These are phyloP conservation scores for Marasmius fiardii DNA, from an alignment of 1,284 basidiomycete species.

Conservation along the genomic window DNA sequence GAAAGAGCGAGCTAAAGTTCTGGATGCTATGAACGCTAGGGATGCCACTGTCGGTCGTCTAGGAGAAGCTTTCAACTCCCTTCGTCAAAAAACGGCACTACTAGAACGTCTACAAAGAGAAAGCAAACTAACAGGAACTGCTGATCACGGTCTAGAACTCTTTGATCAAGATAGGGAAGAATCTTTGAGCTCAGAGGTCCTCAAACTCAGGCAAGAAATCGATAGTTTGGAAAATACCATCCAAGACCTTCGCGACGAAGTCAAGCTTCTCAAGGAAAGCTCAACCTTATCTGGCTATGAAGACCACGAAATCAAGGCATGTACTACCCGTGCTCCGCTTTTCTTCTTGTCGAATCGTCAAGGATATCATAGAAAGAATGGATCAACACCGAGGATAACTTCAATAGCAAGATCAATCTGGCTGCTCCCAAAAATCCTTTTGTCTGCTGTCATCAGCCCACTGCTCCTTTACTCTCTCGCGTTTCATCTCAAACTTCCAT, in stretches of 20 bases:
- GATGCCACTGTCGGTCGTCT: slow-evolving; percentile 62
- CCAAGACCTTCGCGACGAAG: slow-evolving; percentile 36
- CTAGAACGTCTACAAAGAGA: slow-evolving; percentile 45
- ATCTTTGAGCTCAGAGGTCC: slow-evolving; percentile 22
- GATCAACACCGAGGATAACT: neutral
- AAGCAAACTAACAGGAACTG: neutral
- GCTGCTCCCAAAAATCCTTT: neutral
- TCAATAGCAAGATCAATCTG: neutral
- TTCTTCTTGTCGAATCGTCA: neutral
- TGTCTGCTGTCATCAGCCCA: slow-evolving; percentile 1
- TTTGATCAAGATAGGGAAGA: neutral
- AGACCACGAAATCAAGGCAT: neutral
- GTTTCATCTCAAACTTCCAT: slow-evolving; percentile 1
- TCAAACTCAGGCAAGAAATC: slow-evolving; percentile 31
- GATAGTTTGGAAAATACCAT: slow-evolving; percentile 33
- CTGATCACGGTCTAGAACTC: neutral
- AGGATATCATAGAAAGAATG: neutral
- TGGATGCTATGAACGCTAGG: slow-evolving; percentile 60
- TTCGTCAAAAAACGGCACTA: slow-evolving; percentile 54
- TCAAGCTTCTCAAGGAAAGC: slow-evolving; percentile 21
- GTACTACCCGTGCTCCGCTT: neutral
- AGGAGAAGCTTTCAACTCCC: slow-evolving; percentile 55
- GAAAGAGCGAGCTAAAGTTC: slow-evolving; percentile 50
- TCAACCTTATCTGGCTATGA: neutral
- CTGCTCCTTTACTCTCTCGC: slow-evolving; percentile 10